These are phyloP conservation scores for Neofusicoccum sp. DNA, from an alignment of 2,329 filamentous ascomycete species.

Conservation along the genomic window DNA sequence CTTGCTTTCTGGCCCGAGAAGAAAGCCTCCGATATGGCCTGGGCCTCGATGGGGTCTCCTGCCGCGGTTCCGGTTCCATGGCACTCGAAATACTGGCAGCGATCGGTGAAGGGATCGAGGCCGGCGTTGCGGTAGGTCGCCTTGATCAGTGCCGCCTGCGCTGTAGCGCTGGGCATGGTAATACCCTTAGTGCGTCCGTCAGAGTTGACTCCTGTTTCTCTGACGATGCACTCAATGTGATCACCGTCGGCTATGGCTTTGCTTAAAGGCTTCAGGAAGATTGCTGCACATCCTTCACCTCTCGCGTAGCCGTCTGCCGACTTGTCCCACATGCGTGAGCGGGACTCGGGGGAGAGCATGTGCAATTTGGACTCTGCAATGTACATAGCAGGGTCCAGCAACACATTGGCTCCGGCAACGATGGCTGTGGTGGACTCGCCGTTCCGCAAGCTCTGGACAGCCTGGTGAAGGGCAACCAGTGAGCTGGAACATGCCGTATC, in stretches of 20 bases:
- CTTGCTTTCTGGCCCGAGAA: not conserved
- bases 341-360: constrained; percentile 26
- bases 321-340: constrained; percentile 25
- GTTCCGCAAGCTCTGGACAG: constrained; percentile 5
- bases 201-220: constrained; percentile 28
- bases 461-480: constrained; percentile 24
- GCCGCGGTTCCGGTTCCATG: constrained; percentile 29
- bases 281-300: constrained; percentile 46
- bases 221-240: constrained; percentile 37
- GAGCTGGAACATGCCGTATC: constrained; percentile 31
- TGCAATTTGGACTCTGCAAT: constrained; percentile 3
- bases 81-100: constrained; percentile 33
- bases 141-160: constrained; percentile 36
- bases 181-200: constrained; percentile 38
- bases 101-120: constrained; percentile 26
- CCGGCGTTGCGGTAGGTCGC: constrained; percentile 33
- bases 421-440: not conserved
- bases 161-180: not conserved
- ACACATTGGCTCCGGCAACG: not conserved
- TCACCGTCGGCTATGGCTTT: constrained; percentile 47
- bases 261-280: constrained; percentile 50
- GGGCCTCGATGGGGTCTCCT: constrained; percentile 22
- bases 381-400: not conserved
- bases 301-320: constrained; percentile 15
- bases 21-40: constrained; percentile 16